Base-by-base conservation (phyloP, 371 early-diverging fungal genomes). In the Basidiobolus meristosporus region DNA sequence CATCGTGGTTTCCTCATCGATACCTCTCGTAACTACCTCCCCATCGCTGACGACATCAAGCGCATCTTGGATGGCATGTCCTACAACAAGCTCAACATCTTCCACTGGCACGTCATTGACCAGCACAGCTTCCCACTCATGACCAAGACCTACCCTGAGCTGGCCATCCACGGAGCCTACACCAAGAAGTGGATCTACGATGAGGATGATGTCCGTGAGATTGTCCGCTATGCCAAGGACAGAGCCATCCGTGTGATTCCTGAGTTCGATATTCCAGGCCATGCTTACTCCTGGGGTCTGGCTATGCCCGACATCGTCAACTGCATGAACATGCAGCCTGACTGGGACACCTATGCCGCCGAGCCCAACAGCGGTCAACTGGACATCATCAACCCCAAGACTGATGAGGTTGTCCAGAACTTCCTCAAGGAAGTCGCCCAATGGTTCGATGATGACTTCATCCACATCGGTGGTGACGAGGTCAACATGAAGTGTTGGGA, bases 91-190 rank as follows among this genome's bases (percentile, higher is more conserved):
- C 54, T 85, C 55, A 85, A 85, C 44, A 73, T 77, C 11, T 62
- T 86, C 54, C 87, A 86, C 52, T 84, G 83, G 83, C 87, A 86
- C 45, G 66, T 78, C 10, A 70, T 74, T 0, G 87, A 86, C 40
- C 54, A 79, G 22, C 83, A 82, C 39, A 65, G 77, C 3, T 85
- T 77, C 76, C 81, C 82, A 0, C 64, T 73, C 49, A 62, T 61
- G 48, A 57, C 64, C 5, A 47, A 54, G 31, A 54, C 56, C 17
- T 57, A 66, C 41, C 86, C 82, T 2, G 68, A 69, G 31, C 56
- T 85, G 39, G 47, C 61, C 14, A 41, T 54, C 5, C 72, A 71
- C 40, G 86, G 76, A 26, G 78, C 84, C 3, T 80, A 81, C 51
- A 46, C 47, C 7, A 47, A 68, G 2, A 41, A 57, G 17, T 58